Evolutionary conservation across 208 protist species (phyloP), one percentile per base, ranked within the genome.

Genomic region (Blechomonas ayalai): DNA sequence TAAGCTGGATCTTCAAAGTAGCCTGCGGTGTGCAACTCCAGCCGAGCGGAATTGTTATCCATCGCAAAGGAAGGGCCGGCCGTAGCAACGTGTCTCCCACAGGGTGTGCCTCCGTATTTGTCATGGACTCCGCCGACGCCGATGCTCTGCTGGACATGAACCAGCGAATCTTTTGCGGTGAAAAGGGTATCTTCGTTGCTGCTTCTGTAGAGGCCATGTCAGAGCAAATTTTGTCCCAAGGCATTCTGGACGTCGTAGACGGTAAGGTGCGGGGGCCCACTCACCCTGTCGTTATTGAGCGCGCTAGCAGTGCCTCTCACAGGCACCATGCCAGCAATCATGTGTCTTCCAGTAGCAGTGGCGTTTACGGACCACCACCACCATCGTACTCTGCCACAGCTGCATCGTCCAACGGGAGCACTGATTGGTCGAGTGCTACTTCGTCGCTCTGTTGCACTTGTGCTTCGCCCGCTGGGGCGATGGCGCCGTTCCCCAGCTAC

Each of bases 241-340:
- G 55, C 33, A 67, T 90, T 29, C 61, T 82, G 6, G 71, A 83
- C 31, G 46, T 83, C 6, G 58, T 52, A 13, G 64, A 64, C 3
- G 62, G 78, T 5, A 67, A 72, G 10, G 57, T 70, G 24, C 65
- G 75, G 19, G 82, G 82, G 1, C 82, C 82, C 13, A 78, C 69
- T 8, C 77, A 91, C 46, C 78, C 82, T 8, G 51, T 91, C 12
- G 68, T 91, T 19, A 76, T 91, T 36, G 82, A 91, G 56, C 77
- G 73, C 36, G 67, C 82, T 16, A 73, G 84, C 67, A 73, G 68
- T 6, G 16, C 45, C 5, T 19, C 32, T 3, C 43, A 40, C 4
- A 24, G 46, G 2, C 57, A 44, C 22, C 9, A 15, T 24, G n/a
- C 47, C 29, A 40, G 57, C 22, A n/a, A n/a, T n/a, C n/a, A n/a